Percentiles rank a stretch among this genome's conserved stretches.
phyloP scores from a whole-genome alignment of 1,284 basidiomycete species.

The Rhizopogon hawkerae region DNA sequence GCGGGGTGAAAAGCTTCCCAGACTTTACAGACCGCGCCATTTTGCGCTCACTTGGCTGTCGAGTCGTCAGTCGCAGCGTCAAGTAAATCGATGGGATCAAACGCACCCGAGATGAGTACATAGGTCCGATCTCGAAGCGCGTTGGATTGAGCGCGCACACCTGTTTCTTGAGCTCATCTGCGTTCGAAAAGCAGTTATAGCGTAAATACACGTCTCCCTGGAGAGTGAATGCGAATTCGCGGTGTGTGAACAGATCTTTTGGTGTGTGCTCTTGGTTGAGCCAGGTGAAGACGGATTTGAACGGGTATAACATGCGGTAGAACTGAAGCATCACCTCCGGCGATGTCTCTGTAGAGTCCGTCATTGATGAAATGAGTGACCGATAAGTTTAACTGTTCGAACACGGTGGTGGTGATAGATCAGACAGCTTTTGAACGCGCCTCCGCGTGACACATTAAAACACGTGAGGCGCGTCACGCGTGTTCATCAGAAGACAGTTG shows the following conservation, averaged over 20 bases:
- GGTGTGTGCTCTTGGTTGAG: slow-evolving; percentile 84
- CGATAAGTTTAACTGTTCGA: background rate
- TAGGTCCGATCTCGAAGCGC: slow-evolving; percentile 95
- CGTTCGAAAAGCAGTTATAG: slow-evolving; percentile 84
- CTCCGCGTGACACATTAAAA: slow-evolving; percentile 13
- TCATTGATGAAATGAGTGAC: slow-evolving; percentile 1
- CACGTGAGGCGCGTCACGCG: too few species aligned
- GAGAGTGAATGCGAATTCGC: slow-evolving; percentile 97
- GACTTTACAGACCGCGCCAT: background rate
- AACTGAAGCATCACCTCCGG: slow-evolving; percentile 75
- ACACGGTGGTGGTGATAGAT: background rate
- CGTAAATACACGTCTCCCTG: slow-evolving; percentile 88
- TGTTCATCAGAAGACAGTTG: too few species aligned
- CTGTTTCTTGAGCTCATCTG: slow-evolving; percentile 91
- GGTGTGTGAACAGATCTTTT: slow-evolving; percentile 75
- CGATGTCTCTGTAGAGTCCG: slow-evolving; percentile 18
- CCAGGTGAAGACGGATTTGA: slow-evolving; percentile 91
- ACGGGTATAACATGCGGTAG: slow-evolving; percentile 90
- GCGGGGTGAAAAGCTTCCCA: slow-evolving; percentile 53
- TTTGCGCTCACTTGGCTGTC: background rate
- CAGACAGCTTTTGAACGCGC: slow-evolving; percentile 4
- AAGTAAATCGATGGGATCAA: background rate
- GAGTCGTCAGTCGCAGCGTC: background rate
- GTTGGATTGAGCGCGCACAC: slow-evolving; percentile 76
- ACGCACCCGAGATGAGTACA: slow-evolving; percentile 82